Evolutionary conservation across 148 eudicot genomes (phyloP), one percentile per base, ranked within the genome.

Genomic region (Spergularia marina): DNA sequence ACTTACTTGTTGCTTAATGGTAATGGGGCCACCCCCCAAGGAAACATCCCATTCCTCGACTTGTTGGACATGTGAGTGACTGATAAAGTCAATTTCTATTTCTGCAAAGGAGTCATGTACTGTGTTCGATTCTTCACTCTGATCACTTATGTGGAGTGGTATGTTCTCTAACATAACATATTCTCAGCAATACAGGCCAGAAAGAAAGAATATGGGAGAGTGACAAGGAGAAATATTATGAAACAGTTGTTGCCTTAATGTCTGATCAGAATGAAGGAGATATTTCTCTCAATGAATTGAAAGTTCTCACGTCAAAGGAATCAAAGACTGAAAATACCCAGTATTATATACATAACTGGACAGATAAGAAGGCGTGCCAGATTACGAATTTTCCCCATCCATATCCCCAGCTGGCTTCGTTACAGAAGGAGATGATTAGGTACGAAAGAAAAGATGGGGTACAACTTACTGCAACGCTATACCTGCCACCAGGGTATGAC

Each of bases 141-240:
- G 10, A 44, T 53, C 20, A 15, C 59, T 55, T 17, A 6, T 20
- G 69, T 21, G 25, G 61, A 34, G 56, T 70, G 51, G 51, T 68
- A 54, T 79, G 23, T 44, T 6, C 17, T 52, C 73, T 77, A 49
- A 81, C 53, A 67, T 69, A 15, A 16, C 44, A 13, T 52, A 68
- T 59, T 83, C 81, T 66, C 92, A 95, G 96, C 84, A 83, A 89
- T 78, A 85, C 94, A 74, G 97, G 96, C 49, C 78, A 78, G 75
- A 95, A 89, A 80, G 97, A 95, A 85, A 86, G 98, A 53, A 92
- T 95, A 84, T 95, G 98, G 98, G 87, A 95, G 87, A 95, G 98
- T 69, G 92, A 89, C 83, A 90, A 87, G 84, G 97, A 95, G 80
- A 92, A 95, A 74, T 95, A 92, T 77, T 92, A 85, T 51, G 97